Percentiles rank a stretch among this genome's conserved stretches.
Evolutionary conservation across 495 filamentous ascomycete species (phyloP).

Genomic region (Penicillium daleae): DNA sequence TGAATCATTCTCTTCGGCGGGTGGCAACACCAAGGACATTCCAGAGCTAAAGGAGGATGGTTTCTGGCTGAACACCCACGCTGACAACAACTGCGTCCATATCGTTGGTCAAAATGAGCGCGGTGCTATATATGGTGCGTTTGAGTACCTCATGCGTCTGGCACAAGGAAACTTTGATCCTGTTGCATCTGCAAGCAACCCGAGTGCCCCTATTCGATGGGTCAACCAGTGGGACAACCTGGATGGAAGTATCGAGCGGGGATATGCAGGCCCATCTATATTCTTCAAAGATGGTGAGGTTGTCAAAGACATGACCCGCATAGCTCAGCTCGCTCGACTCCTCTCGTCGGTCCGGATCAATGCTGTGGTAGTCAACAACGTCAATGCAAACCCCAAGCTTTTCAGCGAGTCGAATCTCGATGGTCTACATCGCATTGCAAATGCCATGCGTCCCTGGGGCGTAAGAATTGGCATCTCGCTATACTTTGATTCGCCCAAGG

Average conservation of each 20-base stretch:
- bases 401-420: constrained; percentile 58
- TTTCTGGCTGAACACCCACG: background rate
- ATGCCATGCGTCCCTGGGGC: constrained; percentile 65
- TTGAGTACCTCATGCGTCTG: constrained; percentile 66
- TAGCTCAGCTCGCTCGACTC: constrained; percentile 62
- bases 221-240: constrained; percentile 73
- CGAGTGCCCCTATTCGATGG: constrained; percentile 64
- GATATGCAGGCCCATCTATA: constrained; percentile 66
- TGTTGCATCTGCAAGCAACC: constrained; percentile 49
- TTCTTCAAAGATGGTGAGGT: constrained; percentile 61
- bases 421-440: constrained; percentile 61
- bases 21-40: background rate
- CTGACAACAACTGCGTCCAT: background rate
- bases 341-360: constrained; percentile 67
- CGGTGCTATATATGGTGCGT: constrained; percentile 65
- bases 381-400: constrained; percentile 63
- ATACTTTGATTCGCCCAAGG: constrained; percentile 64
- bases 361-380: constrained; percentile 67
- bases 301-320: constrained; percentile 57
- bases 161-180: constrained; percentile 58
- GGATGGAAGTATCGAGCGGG: constrained; percentile 67
- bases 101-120: constrained; percentile 70
- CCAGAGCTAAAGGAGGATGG: background rate
- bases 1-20: background rate
- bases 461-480: constrained; percentile 64